Evolutionary conservation across 139 green algal genomes (phyloP).

Genomic region (Chlorella sp.): DNA sequence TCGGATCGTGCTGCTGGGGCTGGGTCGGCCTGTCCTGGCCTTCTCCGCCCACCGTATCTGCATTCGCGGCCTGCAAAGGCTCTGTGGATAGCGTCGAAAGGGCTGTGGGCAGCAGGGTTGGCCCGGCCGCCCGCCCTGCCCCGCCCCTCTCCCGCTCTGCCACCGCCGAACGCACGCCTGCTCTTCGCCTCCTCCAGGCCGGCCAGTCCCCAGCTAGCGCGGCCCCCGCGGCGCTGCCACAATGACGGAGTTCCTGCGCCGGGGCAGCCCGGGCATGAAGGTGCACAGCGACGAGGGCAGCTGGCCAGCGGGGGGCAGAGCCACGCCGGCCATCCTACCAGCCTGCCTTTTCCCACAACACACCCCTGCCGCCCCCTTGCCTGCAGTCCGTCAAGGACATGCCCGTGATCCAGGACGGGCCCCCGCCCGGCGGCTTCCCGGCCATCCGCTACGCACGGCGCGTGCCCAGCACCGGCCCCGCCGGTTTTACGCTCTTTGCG

Average conservation of each 20-base stretch:
- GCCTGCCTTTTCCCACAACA: not conserved
- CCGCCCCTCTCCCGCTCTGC: no score
- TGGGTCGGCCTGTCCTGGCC: no score
- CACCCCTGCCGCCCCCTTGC: not conserved
- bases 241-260: constrained; percentile 84
- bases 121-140: no score
- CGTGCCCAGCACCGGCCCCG: constrained; percentile 85
- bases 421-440: constrained; percentile 89
- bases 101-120: no score
- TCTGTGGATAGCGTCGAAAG: no score
- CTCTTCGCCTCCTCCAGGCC: no score
- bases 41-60: no score
- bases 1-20: no score
- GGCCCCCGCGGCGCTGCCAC: constrained; percentile 12
- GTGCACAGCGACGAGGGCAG: no score
- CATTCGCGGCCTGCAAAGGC: no score
- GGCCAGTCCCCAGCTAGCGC: no score
- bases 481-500: constrained; percentile 85
- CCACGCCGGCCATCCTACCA: not conserved
- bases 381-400: constrained; percentile 90
- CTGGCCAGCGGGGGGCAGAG: not conserved
- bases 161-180: no score
- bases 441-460: constrained; percentile 84
- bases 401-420: constrained; percentile 85
- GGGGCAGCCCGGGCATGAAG: constrained; percentile 84